phyloP scores from a whole-genome alignment of 2,329 filamentous ascomycete genomes.

The Juglanconis juglandina region DNA sequence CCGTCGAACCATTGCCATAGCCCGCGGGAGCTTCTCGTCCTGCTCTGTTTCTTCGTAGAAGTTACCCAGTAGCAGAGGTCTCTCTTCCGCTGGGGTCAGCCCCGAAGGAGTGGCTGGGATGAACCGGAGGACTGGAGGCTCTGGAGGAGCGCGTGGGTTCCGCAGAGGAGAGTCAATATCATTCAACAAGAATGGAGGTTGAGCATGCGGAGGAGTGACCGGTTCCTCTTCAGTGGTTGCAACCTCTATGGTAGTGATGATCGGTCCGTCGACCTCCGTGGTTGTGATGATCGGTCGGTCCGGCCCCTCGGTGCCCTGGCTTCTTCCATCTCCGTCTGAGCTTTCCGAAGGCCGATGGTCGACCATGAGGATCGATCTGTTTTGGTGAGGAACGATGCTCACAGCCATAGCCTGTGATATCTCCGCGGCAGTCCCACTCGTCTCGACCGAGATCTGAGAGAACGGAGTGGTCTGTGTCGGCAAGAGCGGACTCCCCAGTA shows the following conservation, averaged over 20 bases:
- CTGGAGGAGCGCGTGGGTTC: slow-evolving; percentile 59
- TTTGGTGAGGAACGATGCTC: slow-evolving; percentile 62
- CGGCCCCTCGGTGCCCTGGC: slow-evolving; percentile 12
- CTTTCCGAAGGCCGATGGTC: slow-evolving; percentile 51
- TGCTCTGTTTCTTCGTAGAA: slow-evolving; percentile 45
- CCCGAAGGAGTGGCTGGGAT: slow-evolving; percentile 63
- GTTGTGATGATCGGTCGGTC: slow-evolving; percentile 27
- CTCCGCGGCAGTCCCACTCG: slow-evolving; percentile 56
- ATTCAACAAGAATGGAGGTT: slow-evolving; percentile 45
- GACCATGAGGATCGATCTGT: slow-evolving; percentile 60
- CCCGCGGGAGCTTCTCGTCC: slow-evolving; percentile 42
- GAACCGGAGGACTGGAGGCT: slow-evolving; percentile 53
- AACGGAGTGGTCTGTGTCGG: slow-evolving; percentile 60
- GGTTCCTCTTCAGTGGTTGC: slow-evolving; percentile 31
- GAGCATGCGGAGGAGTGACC: slow-evolving; percentile 53
- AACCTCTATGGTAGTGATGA: background rate
- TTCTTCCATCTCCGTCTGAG: slow-evolving; percentile 33
- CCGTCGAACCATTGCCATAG: slow-evolving; percentile 50
- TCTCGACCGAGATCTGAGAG: slow-evolving; percentile 59
- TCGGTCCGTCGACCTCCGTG: slow-evolving; percentile 19
- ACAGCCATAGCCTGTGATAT: slow-evolving; percentile 62
- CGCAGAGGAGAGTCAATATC: slow-evolving; percentile 60
- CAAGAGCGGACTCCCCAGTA: slow-evolving; percentile 46
- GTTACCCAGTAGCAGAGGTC: slow-evolving; percentile 50
- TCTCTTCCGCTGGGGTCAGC: slow-evolving; percentile 52